These are phyloP conservation scores for Erodium trifolium DNA, from an alignment of 441 rosid species.

Conservation along the genomic window DNA sequence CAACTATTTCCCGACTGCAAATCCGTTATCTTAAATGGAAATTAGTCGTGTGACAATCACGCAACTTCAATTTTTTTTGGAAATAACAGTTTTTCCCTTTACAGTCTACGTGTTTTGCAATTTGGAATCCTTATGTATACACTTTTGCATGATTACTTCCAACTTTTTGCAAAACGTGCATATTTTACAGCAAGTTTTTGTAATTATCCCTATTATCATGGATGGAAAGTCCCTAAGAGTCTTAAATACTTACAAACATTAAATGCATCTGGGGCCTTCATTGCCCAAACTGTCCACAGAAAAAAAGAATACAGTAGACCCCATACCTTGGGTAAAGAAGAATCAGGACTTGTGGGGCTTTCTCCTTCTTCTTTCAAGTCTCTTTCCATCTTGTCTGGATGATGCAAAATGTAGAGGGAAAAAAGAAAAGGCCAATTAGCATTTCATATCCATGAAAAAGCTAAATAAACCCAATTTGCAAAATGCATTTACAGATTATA, in stretches of 20 bases:
- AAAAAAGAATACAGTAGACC: background rate
- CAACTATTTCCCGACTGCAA: too few species aligned
- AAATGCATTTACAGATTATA: background rate
- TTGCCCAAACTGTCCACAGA: background rate
- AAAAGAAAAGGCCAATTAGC: background rate
- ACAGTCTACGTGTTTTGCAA: too few species aligned
- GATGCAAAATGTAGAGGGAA: background rate
- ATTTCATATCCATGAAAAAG: background rate
- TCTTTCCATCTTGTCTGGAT: constrained; percentile 1
- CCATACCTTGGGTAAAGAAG: constrained; percentile 8
- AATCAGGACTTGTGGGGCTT: background rate
- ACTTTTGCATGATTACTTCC: too few species aligned
- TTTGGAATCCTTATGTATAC: too few species aligned
- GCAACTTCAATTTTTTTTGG: too few species aligned
- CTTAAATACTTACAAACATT: background rate
- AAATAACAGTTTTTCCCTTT: too few species aligned
- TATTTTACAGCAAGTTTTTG: too few species aligned
- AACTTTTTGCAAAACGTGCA: too few species aligned
- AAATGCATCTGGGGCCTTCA: background rate
- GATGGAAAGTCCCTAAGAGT: too few species aligned
- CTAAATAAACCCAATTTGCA: constrained; percentile 5
- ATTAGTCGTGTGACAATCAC: too few species aligned
- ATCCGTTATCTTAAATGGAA: too few species aligned
- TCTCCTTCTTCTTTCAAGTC: background rate
- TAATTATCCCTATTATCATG: too few species aligned